Base-by-base conservation (phyloP, 2,329 filamentous ascomycete genomes). In the Berkeleyomyces rouxiae region DNA sequence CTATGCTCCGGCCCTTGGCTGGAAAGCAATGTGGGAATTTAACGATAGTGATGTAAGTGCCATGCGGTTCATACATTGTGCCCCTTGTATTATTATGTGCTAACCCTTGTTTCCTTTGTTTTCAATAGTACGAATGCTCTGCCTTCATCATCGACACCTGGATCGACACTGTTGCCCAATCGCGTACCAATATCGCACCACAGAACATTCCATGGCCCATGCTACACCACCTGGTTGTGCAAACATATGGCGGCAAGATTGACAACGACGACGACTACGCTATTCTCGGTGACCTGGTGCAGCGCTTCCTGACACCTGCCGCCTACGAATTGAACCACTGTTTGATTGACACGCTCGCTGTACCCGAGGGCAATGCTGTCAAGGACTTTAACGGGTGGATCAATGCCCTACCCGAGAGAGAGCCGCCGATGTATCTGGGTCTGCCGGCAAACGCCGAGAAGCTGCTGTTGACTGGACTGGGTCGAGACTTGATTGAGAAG, bases 1-100 rank as follows among this genome's bases (percentile, higher is more conserved):
- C 66, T 99, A 99, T 72, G 91, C 92, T 33, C 95, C 93, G 0
- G 92, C 82, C 63, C 78, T 99, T 62, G 93, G 93, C 65, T 99
- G 93, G 93, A 96, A 95, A 77, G 90, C 90, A 61, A 96, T 96
- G 80, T 99, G 95, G 93, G 95, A 99, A 74, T 99, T 99, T 74
- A 99, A 99, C 72, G 95, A 99, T 74, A 95, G 91, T 68, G 93
- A 99, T 75, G 89, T 95, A 82, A 87, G 88, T 85, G 67, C 4
- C 37, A 16, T 31, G 49, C 7, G n/a, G 13, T 7, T 36, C 16
- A 42, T 51, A 5, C 49, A 33, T 11, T 33, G n/a, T 33, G n/a
- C 44, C 40, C 16, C 46, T 11, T 51, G 37, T 23, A 37, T 53
- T 10, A 44, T 65, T 10, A n/a, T 7, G 10, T 42, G 3, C 44